These are phyloP conservation scores for Gymnopilus junonius DNA, from an alignment of 768 basidiomycete genomes.

Conservation along the genomic window DNA sequence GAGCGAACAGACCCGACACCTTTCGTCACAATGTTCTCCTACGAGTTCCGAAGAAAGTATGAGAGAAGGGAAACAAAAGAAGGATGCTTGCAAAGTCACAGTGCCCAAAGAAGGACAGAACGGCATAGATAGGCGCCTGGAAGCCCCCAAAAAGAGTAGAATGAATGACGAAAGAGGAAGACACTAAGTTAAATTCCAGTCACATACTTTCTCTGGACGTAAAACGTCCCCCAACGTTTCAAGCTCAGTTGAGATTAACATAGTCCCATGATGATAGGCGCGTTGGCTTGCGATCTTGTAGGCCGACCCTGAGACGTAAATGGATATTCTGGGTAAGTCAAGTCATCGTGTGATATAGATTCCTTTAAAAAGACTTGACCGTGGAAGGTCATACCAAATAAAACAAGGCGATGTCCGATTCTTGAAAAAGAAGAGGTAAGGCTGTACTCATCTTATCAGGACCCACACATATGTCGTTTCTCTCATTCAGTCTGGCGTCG, in stretches of 20 bases:
- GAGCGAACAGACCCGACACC: slow-evolving; percentile 92
- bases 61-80: neutral
- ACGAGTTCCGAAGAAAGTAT: neutral
- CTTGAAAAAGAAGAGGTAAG: neutral
- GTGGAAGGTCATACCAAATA: too few relatives aligned
- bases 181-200: neutral
- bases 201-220: slow-evolving; percentile 59
- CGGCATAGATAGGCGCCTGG: neutral
- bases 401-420: neutral
- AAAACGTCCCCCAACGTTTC: slow-evolving; percentile 75
- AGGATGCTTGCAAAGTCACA: neutral
- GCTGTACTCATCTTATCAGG: slow-evolving; percentile 80
- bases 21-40: slow-evolving; percentile 83
- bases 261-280: slow-evolving; percentile 98
- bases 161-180: neutral
- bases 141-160: neutral
- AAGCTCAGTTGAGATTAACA: slow-evolving; percentile 89
- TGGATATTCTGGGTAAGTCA: slow-evolving; percentile 15
- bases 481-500: slow-evolving; percentile 79
- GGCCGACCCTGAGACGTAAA: slow-evolving; percentile 94
- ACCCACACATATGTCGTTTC: slow-evolving; percentile 90
- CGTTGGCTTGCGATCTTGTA: slow-evolving; percentile 92
- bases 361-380: too few relatives aligned
- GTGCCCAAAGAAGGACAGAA: neutral
- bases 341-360: neutral